Evolutionary conservation across 129 eudicot genomes (phyloP), one percentile per base, ranked within the genome.

Genomic region (Mikania micrantha): DNA sequence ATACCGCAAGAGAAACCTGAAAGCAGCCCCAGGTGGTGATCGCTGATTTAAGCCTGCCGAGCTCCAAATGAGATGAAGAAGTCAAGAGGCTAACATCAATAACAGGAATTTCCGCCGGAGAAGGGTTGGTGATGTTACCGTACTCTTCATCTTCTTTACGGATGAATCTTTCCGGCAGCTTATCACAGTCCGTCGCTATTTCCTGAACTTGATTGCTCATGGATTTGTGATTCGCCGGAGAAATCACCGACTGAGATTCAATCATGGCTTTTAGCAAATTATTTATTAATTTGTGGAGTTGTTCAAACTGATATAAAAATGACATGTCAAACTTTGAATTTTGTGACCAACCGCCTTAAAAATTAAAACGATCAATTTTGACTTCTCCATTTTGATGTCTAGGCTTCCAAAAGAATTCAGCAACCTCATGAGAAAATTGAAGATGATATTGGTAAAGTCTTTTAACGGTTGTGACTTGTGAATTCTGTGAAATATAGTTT

Each of bases 1-100:
- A n/a, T 19, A 3, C 11, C 9, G 1, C 1, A 2, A 5, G 12
- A 13, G 52, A 45, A 2, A 45, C 28, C 57, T 49, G 64, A 75
- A 88, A 83, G 72, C 87, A 88, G 42, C 96, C 96, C 71, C 80
- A 85, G 16, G 83, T 73, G 57, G 13, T 31, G 25, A 83, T 76
- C 27, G 89, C 88, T 54, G 87, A 70, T 57, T 63, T 69, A 2
- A 88, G 83, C 38, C 67, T 85, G 1, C 72, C 12, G 24, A 87
- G 78, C 69, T 86, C 86, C 39, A 36, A 38, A 5, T 16, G 52
- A 21, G 75, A 76, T 36, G 75, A 69, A 15, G 75, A 69, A 15
- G n/a, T 61, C 36, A 76, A 70, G 65, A 69, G 66, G 71, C 71
- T 69, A 28, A 69, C 4, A 53, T 76, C 80, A 39, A 76, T 20